Base-by-base conservation (phyloP, 345 rosid genomes). In the Combretum micranthum region DNA sequence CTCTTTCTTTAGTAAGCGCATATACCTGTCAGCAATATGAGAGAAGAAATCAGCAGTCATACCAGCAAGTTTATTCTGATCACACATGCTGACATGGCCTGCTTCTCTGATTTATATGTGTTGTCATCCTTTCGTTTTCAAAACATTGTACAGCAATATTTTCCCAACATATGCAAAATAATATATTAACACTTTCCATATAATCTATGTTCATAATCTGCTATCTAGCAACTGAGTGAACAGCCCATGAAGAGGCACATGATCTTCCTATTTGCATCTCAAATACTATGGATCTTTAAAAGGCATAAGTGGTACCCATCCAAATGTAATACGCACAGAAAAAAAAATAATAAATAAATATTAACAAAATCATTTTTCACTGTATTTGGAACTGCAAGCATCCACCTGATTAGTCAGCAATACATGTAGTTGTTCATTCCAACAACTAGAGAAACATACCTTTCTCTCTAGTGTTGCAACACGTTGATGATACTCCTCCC, bases 401-500 rank as follows among this genome's bases (percentile, higher is more conserved):
- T 32, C 39, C 9, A 11, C 10, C 1, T 11, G 39, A 32, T 32
- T 32, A 32, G 10, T 32, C 7, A 32, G 9, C 7, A 11, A 32
- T 11, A 32, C 39, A 32, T 32, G 39, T 32, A 32, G 9, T 32
- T 4, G 21, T 2, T 54, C 42, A n/a, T 54, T 26, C 17, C 45
- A 37, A 26, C 22, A 10, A 32, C 15, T 25, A 25, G 42, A 53
- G 42, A 52, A n/a, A 61, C 47, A 45, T 59, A 87, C 99, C 96
- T 87, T 90, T 64, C 97, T 90, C 80, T 94, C 99, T 53, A 94
- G 92, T 57, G 84, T 77, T 48, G 93, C 83, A 78, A 90, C 87
- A 76, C 96, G 82, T 76, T 94, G 97, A 79, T 90, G 99, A 74
- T 85, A 90, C 78, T 90, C 97, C 78, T 90, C 99, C 62, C 93